A percentile compares a stretch with the other conserved stretches of the same genome.
phyloP scores from a whole-genome alignment of 495 filamentous ascomycete species.

The Ramalina intermedia region DNA sequence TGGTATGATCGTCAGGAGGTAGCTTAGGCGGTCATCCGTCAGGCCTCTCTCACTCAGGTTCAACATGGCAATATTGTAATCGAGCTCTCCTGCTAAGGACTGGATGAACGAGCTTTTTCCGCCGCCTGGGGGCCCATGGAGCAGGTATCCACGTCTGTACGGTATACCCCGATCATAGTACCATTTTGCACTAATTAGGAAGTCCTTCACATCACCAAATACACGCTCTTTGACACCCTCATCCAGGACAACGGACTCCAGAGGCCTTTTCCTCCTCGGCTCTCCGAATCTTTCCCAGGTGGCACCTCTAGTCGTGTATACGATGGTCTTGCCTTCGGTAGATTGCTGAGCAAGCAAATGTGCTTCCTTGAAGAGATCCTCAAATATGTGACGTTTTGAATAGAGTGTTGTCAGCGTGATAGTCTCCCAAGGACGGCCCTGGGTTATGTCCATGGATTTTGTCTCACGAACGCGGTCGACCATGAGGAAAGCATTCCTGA shows the following conservation, averaged over 20 bases:
- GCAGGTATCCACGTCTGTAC: slow-evolving; percentile 82
- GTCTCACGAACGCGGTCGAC: slow-evolving; percentile 72
- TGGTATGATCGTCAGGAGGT: slow-evolving; percentile 77
- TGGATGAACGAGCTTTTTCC: slow-evolving; percentile 97
- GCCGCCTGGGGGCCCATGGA: slow-evolving; percentile 87
- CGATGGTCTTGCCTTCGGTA: slow-evolving; percentile 85
- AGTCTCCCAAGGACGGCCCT: slow-evolving; percentile 84
- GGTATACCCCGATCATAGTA: slow-evolving; percentile 92
- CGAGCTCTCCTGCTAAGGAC: slow-evolving; percentile 77
- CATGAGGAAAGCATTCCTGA: slow-evolving; percentile 69
- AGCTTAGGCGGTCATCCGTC: slow-evolving; percentile 82
- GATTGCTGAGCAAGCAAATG: slow-evolving; percentile 58
- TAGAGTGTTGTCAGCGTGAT: slow-evolving; percentile 87
- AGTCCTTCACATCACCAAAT: slow-evolving; percentile 74
- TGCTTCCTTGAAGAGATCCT: slow-evolving; percentile 73
- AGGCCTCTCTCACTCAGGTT: slow-evolving; percentile 88
- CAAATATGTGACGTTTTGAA: slow-evolving; percentile 69
- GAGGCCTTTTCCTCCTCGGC: slow-evolving; percentile 70
- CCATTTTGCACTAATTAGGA: slow-evolving; percentile 66
- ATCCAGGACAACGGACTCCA: slow-evolving; percentile 79
- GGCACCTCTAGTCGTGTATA: slow-evolving; percentile 72
- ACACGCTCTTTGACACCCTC: slow-evolving; percentile 73
- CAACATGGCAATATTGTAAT: slow-evolving; percentile 88
- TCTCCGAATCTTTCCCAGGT: slow-evolving; percentile 77
- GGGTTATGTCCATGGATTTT: slow-evolving; percentile 53